Evolutionary conservation across 202 grass and related monocot genomes (phyloP).

Genomic region (Bolboschoenoplectus hybrid): DNA sequence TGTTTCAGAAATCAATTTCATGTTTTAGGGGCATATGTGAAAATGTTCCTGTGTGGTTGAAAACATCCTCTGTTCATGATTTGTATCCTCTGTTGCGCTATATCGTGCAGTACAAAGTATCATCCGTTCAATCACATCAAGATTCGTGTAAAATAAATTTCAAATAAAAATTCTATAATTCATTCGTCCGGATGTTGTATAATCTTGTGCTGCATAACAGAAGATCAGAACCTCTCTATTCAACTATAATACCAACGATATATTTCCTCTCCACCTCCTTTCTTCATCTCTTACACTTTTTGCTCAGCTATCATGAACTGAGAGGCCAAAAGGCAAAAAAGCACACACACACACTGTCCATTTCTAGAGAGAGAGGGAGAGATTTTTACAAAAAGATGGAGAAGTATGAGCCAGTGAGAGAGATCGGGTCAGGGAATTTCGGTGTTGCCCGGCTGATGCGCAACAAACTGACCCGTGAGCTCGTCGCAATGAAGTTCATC

Average conservation of each 20-base stretch:
- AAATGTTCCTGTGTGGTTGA: constrained; percentile 3
- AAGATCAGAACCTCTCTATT: not conserved
- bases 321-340: not conserved
- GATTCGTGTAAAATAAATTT: too few species aligned
- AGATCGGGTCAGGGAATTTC: constrained; percentile 90
- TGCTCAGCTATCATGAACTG: constrained; percentile 15
- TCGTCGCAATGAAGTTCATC: constrained; percentile 88
- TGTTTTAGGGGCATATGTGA: constrained; percentile 3
- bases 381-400: constrained; percentile 47
- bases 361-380: not conserved
- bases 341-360: not conserved
- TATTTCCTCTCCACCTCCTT: not conserved
- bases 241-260: not conserved
- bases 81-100: too few species aligned
- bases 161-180: too few species aligned
- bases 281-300: not conserved
- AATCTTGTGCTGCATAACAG: too few species aligned
- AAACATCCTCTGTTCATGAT: not conserved
- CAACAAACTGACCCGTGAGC: constrained; percentile 71
- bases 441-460: constrained; percentile 83
- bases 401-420: constrained; percentile 76
- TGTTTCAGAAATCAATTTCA: not conserved
- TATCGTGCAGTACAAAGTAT: too few species aligned
- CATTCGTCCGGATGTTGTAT: too few species aligned
- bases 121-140: too few species aligned